phyloP scores from a whole-genome alignment of 2,329 filamentous ascomycete genomes.

The Colletotrichum truncatum region DNA sequence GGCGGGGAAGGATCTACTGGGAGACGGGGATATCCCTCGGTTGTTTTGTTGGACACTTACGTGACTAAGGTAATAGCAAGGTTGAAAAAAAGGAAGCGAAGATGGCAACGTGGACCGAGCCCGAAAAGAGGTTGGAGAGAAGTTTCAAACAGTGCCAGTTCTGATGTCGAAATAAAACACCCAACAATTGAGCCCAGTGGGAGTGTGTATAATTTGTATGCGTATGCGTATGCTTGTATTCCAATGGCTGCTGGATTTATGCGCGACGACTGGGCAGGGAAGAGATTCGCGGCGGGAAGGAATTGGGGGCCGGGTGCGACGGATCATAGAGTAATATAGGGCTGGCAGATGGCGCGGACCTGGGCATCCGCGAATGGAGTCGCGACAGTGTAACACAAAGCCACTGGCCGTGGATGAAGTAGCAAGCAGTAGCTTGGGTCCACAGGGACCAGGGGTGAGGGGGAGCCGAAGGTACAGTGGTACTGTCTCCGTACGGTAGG shows the following conservation, averaged over 20 bases:
- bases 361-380: slow-evolving; percentile 17
- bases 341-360: slow-evolving; percentile 23
- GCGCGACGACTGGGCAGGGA: background rate
- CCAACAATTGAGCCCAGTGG: too few relatives aligned
- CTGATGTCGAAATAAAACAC: too few relatives aligned
- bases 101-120: background rate
- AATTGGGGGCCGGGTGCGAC: slow-evolving; percentile 20
- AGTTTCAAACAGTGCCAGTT: background rate
- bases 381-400: slow-evolving; percentile 6
- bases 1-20: slow-evolving; percentile 10
- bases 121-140: background rate
- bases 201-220: background rate
- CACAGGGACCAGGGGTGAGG: slow-evolving; percentile 23
- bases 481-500: background rate
- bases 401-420: slow-evolving; percentile 4
- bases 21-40: slow-evolving; percentile 19
- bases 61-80: slow-evolving; percentile 2
- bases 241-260: background rate
- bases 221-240: background rate
- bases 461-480: slow-evolving; percentile 15
- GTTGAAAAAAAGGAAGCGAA: slow-evolving; percentile 12
- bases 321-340: slow-evolving; percentile 26
- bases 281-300: slow-evolving; percentile 16
- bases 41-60: slow-evolving; percentile 15
- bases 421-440: slow-evolving; percentile 19